A percentile compares a stretch with the other conserved stretches of the same genome.
phyloP scores from a whole-genome alignment of 2,329 filamentous ascomycete species.

The Arthrobotrys sphaeroides region DNA sequence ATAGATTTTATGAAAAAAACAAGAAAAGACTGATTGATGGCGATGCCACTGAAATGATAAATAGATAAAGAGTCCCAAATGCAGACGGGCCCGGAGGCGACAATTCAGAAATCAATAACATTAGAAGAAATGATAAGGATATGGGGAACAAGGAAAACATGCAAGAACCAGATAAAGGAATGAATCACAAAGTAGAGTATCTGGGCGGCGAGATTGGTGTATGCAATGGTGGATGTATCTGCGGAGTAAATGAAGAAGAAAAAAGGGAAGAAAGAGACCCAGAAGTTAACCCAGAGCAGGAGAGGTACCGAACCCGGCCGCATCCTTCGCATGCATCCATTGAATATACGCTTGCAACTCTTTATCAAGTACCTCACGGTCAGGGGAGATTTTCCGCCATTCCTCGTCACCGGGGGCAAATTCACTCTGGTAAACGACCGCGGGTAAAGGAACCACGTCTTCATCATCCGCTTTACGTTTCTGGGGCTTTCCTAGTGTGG shows the following conservation, averaged over 20 bases:
- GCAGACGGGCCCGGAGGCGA: too few species aligned
- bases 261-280: neutral
- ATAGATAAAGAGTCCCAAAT: too few species aligned
- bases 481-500: slow-evolving; percentile 26
- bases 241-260: neutral
- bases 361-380: slow-evolving; percentile 43
- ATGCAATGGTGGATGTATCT: too few species aligned
- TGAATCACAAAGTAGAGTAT: too few species aligned
- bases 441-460: neutral
- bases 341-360: slow-evolving; percentile 46
- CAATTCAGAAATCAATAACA: too few species aligned
- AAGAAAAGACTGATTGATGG: too few species aligned
- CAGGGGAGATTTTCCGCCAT: slow-evolving; percentile 42
- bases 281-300: neutral
- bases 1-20: neutral
- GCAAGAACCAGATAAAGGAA: too few species aligned
- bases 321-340: slow-evolving; percentile 52
- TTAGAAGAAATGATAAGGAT: too few species aligned
- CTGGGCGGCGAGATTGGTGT: too few species aligned
- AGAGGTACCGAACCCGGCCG: slow-evolving; percentile 28
- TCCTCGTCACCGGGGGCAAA: slow-evolving; percentile 50
- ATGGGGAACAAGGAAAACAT: too few species aligned
- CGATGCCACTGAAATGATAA: too few species aligned
- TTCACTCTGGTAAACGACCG: slow-evolving; percentile 9
- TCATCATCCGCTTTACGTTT: slow-evolving; percentile 5